These are phyloP conservation scores for Rubroboletus satanas DNA, from an alignment of 768 basidiomycete genomes.

Conservation along the genomic window DNA sequence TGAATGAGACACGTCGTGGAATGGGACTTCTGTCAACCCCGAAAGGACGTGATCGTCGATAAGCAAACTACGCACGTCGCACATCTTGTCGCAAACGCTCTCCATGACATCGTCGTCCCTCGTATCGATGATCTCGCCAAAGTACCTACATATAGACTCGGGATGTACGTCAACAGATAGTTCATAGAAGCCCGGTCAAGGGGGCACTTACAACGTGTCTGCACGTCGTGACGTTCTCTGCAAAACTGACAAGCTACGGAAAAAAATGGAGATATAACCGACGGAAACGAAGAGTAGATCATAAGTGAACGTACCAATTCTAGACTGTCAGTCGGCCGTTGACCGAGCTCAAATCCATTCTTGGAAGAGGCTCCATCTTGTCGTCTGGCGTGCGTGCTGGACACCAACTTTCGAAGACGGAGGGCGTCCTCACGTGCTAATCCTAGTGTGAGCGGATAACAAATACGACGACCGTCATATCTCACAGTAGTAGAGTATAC, in stretches of 20 bases:
- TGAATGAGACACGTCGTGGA: constrained; percentile 23
- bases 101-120: constrained; percentile 41
- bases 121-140: constrained; percentile 64
- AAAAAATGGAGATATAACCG: not conserved
- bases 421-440: constrained; percentile 74
- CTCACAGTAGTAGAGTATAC: constrained; percentile 79
- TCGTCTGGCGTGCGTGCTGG: constrained; percentile 44
- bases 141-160: constrained; percentile 75
- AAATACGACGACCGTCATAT: not conserved
- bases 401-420: constrained; percentile 51
- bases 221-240: constrained; percentile 58
- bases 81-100: constrained; percentile 70
- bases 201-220: constrained; percentile 60
- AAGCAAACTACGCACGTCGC: constrained; percentile 54
- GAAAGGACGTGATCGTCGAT: not conserved
- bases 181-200: not conserved
- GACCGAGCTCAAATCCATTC: constrained; percentile 61
- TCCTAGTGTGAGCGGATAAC: not conserved
- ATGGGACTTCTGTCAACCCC: not conserved
- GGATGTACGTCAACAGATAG: not conserved
- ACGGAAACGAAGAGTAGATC: constrained; percentile 18
- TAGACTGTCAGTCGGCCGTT: constrained; percentile 63
- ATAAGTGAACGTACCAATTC: constrained; percentile 42
- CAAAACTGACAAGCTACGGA: constrained; percentile 45
- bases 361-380: constrained; percentile 37